Evolutionary conservation across 257 asterid species (phyloP).

Genomic region (Capsicum baccatum): DNA sequence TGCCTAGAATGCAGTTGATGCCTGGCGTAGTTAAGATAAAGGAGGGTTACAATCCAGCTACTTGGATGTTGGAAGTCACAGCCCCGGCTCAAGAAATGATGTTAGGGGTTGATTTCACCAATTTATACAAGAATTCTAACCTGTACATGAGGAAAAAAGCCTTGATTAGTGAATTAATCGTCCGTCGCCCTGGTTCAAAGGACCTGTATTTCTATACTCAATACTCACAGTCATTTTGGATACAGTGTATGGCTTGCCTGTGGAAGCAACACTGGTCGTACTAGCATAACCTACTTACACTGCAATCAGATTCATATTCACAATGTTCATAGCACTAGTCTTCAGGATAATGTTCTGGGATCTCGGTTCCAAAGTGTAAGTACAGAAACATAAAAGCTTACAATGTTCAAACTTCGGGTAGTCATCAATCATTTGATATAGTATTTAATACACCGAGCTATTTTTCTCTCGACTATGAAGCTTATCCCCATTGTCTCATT

Average conservation of each 20-base stretch:
- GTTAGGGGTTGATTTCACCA: constrained; percentile 31
- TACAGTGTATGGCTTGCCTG: constrained; percentile 59
- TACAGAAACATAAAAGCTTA: too few relatives aligned
- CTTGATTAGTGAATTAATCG: constrained; percentile 38
- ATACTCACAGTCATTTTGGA: constrained; percentile 52
- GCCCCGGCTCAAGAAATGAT: constrained; percentile 49
- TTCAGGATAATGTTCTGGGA: constrained; percentile 66
- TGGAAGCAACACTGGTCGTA: constrained; percentile 67
- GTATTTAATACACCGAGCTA: too few relatives aligned
- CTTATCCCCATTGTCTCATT: too few relatives aligned
- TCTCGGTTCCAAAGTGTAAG: too few relatives aligned
- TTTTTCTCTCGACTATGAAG: too few relatives aligned
- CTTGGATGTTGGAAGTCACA: constrained; percentile 74
- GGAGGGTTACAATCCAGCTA: constrained; percentile 68
- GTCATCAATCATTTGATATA: too few relatives aligned
- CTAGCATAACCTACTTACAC: constrained; percentile 64
- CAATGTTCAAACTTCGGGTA: too few relatives aligned
- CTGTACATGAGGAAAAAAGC: too few relatives aligned
- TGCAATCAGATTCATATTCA: constrained; percentile 53
- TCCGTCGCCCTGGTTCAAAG: constrained; percentile 46
- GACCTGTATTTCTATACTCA: constrained; percentile 49
- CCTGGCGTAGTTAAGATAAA: constrained; percentile 53
- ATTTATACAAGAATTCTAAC: too few relatives aligned
- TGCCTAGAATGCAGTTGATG: constrained; percentile 39
- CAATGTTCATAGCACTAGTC: constrained; percentile 44